Conservation (phyloP, 2,329 filamentous ascomycete genomes). For the Gaeumannomyces sp. region DNA sequence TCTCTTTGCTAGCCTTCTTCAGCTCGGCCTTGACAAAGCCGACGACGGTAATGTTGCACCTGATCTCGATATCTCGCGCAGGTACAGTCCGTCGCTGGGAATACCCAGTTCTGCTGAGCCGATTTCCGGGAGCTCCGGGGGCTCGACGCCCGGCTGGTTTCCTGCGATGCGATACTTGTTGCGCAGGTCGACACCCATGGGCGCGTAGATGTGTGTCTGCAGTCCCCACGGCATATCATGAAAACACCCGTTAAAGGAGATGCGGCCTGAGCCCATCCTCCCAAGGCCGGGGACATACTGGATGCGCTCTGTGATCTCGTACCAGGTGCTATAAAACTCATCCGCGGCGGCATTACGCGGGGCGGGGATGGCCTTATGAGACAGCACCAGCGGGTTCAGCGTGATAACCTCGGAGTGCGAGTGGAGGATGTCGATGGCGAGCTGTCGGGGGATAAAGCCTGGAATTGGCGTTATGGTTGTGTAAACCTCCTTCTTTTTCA, state of each 20-base stretch:
- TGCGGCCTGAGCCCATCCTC: conserved; percentile 56
- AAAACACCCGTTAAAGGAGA: conserved; percentile 65
- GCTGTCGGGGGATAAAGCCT: conserved; percentile 62
- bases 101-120: conserved; percentile 52
- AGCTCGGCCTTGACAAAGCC: conserved; percentile 61
- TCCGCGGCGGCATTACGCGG: conserved; percentile 62
- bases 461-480: conserved; percentile 66
- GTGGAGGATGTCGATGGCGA: conserved; percentile 67
- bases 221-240: conserved; percentile 67
- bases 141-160: conserved; percentile 61
- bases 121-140: conserved; percentile 55
- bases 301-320: conserved; percentile 64
- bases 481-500: conserved; percentile 59
- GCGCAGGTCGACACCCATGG: conserved; percentile 59
- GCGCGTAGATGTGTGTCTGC: conserved; percentile 66
- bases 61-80: conserved; percentile 65
- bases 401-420: conserved; percentile 65
- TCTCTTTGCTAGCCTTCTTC: conserved; percentile 60
- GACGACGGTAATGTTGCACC: conserved; percentile 60
- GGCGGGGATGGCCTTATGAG: conserved; percentile 56
- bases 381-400: conserved; percentile 61
- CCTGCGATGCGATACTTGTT: conserved; percentile 64
- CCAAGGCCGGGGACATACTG: conserved; percentile 62
- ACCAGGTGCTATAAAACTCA: conserved; percentile 69
- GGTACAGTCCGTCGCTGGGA: conserved; percentile 58